Evolutionary conservation across 2,329 filamentous ascomycete genomes (phyloP).

Genomic region (Hortaea werneckii): DNA sequence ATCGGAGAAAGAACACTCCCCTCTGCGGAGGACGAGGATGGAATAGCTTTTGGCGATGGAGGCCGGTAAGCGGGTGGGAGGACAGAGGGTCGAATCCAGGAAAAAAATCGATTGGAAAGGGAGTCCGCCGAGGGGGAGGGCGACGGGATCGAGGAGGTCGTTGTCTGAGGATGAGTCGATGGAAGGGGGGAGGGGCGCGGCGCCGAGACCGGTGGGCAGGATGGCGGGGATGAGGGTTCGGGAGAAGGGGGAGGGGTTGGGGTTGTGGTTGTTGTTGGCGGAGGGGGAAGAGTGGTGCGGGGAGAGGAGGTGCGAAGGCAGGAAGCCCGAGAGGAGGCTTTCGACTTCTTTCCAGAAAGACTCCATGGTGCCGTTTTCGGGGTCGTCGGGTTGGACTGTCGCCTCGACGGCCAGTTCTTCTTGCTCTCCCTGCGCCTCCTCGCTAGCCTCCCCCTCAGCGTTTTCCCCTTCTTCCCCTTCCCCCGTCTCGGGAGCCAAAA

Average conservation of each 20-base stretch:
- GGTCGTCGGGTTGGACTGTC: conserved; percentile 2
- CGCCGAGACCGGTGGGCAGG: conserved; percentile 50
- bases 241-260: conserved; percentile 10
- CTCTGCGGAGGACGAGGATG: conserved; percentile 71
- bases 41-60: conserved; percentile 51
- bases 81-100: conserved; percentile 60
- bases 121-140: conserved; percentile 28
- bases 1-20: conserved; percentile 71
- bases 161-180: conserved; percentile 14
- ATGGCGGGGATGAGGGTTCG: conserved; percentile 38
- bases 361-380: conserved; percentile 26
- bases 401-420: neutral
- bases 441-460: neutral
- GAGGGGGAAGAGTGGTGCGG: neutral
- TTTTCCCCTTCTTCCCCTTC: neutral
- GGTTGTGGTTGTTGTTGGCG: too few species aligned
- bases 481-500: neutral
- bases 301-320: neutral
- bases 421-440: neutral
- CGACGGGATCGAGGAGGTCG: conserved; percentile 35
- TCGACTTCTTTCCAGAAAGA: conserved; percentile 42
- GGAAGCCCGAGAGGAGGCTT: conserved; percentile 18
- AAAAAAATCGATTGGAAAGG: conserved; percentile 46
- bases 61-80: conserved; percentile 40
- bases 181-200: conserved; percentile 53